Evolutionary conservation across 495 filamentous ascomycete genomes (phyloP).

Genomic region (Cercophora newfieldiana): DNA sequence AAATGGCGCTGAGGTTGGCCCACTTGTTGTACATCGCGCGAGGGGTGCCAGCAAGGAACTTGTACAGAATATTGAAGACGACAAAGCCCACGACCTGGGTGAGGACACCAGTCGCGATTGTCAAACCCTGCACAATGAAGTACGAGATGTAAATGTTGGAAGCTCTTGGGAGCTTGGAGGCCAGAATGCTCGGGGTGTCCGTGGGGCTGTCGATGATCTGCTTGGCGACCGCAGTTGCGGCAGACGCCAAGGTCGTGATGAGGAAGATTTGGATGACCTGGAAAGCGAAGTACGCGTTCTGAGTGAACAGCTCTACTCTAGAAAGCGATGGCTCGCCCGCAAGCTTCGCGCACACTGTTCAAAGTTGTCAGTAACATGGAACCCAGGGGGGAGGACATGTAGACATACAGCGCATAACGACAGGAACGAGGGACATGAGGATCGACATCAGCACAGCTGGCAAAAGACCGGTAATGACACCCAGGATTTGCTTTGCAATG

Average conservation of each 20-base stretch:
- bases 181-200: conserved; percentile 62
- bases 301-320: conserved; percentile 79
- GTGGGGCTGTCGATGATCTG: conserved; percentile 65
- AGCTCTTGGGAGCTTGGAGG: conserved; percentile 71
- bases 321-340: conserved; percentile 76
- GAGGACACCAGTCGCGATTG: conserved; percentile 72
- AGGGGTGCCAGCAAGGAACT: conserved; percentile 56
- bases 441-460: conserved; percentile 77
- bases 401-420: conserved; percentile 64
- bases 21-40: conserved; percentile 61
- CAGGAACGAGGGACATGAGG: conserved; percentile 86
- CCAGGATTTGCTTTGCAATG: conserved; percentile 53
- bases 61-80: conserved; percentile 75
- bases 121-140: conserved; percentile 89
- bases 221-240: conserved; percentile 65
- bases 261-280: conserved; percentile 95
- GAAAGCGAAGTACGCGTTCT: conserved; percentile 93
- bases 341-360: conserved; percentile 65
- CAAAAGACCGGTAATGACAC: conserved; percentile 82
- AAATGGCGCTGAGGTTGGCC: conserved; percentile 60
- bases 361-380: not conserved
- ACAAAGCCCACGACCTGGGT: conserved; percentile 78
- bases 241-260: conserved; percentile 75
- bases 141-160: conserved; percentile 96
- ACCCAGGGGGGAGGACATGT: not conserved